Base-by-base conservation (phyloP, 345 rosid genomes). In the Camelina neglecta region DNA sequence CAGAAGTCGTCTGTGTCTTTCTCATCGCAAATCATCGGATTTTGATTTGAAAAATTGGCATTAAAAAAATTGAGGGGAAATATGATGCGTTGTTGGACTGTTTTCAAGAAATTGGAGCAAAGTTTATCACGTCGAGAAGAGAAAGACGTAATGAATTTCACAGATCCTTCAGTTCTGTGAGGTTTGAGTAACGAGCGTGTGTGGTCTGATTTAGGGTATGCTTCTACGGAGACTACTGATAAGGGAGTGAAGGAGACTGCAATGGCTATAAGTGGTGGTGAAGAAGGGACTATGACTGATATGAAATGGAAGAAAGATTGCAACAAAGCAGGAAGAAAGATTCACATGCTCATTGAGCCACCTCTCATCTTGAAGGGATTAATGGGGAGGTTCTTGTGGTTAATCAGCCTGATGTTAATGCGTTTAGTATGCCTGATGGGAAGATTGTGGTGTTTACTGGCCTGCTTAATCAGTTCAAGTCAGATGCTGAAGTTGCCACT, bases 311-410 rank as follows among this genome's bases (percentile, higher is more conserved):
- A 12, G 88, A 89, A 8, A 98, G 99, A 81, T 95, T 76, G n/a
- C 82, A 89, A 21, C 77, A 82, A 48, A 84, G 86, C 79, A 87
- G 97, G 84, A 90, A 87, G 87, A 84, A 60, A 18, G 91, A 90
- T 48, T 72, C 21, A 16, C 20, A 48, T 7, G 21, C 77, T 2
- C 79, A 71, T 39, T 54, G 90, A 0, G 72, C 80, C 3, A 87
- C 86, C 7, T 81, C 87, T 13, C 99, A 95, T 76, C 83, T 95
- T 55, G 97, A 88, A 15, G 97, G 93, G 21, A 75, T 92, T 50
- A 87, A 85, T 60, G 92, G 99, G 98, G 99, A 92, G 83, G 85
- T 95, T 41, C 69, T 92, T 82, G 97, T 95, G 64, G 92, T 89
- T 75, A 82, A 95, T 31, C 89, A 90, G 51, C 89, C 94, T 67